Percentiles rank a stretch among this genome's conserved stretches.
Conservation (phyloP, 148 eudicot genomes). For the Nyssa sinensis region DNA sequence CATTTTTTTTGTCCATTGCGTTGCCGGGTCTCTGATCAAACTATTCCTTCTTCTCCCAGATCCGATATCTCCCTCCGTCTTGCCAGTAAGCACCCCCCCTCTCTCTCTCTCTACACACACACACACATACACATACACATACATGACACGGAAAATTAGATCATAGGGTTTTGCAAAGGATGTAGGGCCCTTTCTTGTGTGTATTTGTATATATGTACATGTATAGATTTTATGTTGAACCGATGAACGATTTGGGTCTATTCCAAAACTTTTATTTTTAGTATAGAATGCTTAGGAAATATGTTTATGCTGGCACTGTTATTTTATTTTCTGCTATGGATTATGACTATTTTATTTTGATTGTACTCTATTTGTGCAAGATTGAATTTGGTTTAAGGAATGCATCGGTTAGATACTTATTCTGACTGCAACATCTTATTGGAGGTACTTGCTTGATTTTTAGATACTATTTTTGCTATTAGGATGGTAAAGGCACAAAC, state of each 20-base stretch:
- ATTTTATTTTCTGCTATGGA: neutral
- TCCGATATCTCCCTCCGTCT: neutral
- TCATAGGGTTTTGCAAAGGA: neutral
- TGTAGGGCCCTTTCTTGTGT: no score
- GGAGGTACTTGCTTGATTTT: no score
- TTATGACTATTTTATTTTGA: no score
- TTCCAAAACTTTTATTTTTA: no score
- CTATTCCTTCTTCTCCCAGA: neutral
- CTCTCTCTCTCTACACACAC: no score
- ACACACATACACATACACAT: neutral
- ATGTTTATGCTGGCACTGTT: neutral
- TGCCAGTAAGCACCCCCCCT: conserved; percentile 5
- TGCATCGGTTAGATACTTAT: neutral
- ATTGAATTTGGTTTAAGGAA: neutral
- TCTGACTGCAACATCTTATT: neutral
- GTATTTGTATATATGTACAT: no score
- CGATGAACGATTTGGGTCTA: neutral
- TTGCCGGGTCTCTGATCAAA: conserved; percentile 5
- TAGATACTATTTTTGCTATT: neutral
- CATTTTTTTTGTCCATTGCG: neutral
- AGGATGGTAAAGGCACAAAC: neutral
- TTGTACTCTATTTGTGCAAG: no score
- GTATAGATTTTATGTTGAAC: neutral
- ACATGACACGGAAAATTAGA: neutral
- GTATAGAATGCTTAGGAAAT: neutral